Evolutionary conservation across 2,329 filamentous ascomycete genomes (phyloP).

Genomic region (Westerdykella sp.): DNA sequence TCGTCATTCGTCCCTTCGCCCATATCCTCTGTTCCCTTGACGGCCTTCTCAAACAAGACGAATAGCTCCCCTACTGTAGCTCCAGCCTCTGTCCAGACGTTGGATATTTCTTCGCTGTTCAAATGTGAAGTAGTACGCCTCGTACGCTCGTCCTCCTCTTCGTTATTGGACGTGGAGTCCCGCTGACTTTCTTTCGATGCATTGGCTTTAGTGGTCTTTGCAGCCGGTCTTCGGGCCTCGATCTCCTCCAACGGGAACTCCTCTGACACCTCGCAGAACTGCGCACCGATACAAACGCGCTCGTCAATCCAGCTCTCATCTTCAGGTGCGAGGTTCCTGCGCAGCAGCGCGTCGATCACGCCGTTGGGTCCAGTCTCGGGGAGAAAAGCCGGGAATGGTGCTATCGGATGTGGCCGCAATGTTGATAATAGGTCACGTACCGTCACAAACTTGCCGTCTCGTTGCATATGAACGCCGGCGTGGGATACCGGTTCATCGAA

Average conservation of each 20-base stretch:
- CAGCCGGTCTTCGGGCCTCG: constrained; percentile 9
- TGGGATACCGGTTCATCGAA: constrained; percentile 9
- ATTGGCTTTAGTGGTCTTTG: background rate
- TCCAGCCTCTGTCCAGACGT: background rate
- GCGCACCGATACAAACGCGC: constrained; percentile 20
- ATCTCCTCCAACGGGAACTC: constrained; percentile 25
- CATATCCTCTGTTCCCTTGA: background rate
- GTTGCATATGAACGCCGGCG: constrained; percentile 5
- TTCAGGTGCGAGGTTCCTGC: constrained; percentile 21
- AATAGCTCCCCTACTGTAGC: background rate
- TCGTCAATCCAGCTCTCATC: constrained; percentile 29
- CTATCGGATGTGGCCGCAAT: constrained; percentile 21
- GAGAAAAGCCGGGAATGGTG: constrained; percentile 14
- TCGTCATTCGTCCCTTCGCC: background rate
- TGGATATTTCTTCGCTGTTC: background rate
- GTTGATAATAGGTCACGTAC: constrained; percentile 1
- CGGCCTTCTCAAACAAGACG: background rate
- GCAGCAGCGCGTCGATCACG: constrained; percentile 19
- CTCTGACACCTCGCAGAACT: constrained; percentile 25
- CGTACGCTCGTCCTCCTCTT: constrained; percentile 8
- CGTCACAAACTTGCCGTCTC: constrained; percentile 1
- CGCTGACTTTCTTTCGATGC: too few species aligned
- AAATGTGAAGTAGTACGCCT: background rate
- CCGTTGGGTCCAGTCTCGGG: constrained; percentile 10
- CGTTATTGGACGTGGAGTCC: background rate